Base-by-base conservation (phyloP, 1,139 yeast species). In the Sugiyamaella xylanicola region DNA sequence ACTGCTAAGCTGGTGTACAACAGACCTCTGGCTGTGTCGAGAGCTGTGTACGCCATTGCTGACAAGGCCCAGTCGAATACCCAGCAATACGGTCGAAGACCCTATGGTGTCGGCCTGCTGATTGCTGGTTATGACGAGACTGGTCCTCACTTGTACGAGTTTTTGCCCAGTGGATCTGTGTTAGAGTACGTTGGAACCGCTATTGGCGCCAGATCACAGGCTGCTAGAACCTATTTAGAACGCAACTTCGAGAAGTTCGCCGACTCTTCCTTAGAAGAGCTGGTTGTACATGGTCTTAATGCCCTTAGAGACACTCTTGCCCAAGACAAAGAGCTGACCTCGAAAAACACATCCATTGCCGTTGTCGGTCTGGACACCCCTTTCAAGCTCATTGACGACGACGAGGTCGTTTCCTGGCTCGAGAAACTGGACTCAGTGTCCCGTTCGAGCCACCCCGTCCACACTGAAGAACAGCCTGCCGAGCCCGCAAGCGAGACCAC, bases 151-250 rank as follows among this genome's bases (percentile, higher is more conserved):
- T 77, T 93, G 63, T 86, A 84, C 71, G 99, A 95, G 76, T 95
- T 93, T 74, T 92, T 89, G 70, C 99, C 99, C 19, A 86, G 96
- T 9, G 99, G 99, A 2, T 86, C 95, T 29, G 95, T 87, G 21
- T 78, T 91, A 68, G 98, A 93, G 72, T 88, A 92, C 70, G 83
- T 79, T 64, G 99, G 97, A 41, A 87, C 97, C 9, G 96, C 99
- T 44, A 91, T 93, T 69, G 99, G 99, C 50, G 99, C 99, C 15
- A 83, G 99, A 69, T 91, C 98, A 1, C 99, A 93, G 75, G 98
- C 98, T 48, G 97, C 97, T 15, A 83, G 96, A 75, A 93, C 99
- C 1, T 93, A 91, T 67, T 77, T 95, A 69, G 99, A 93, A 73
- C 84, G 97, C 70, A 85, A 86, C 60, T 79, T 85, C 69, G 91